Percentiles rank a stretch among this genome's conserved stretches.
These are phyloP conservation scores for Solanum stenotomum DNA, from an alignment of 257 asterid species.

Conservation along the genomic window DNA sequence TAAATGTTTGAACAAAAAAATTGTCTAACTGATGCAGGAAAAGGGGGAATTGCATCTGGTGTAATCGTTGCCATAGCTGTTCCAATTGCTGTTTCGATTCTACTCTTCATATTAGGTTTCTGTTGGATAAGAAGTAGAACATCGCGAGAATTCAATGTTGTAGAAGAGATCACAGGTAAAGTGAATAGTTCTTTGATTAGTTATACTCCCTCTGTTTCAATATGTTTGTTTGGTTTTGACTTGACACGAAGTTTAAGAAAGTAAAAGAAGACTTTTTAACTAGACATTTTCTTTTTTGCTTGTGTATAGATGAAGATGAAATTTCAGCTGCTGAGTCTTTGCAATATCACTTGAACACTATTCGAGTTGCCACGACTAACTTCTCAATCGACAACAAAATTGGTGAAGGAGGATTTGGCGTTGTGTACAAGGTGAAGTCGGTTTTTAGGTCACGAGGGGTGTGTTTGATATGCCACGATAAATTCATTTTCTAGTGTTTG, in stretches of 20 bases:
- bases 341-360: not conserved
- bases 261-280: too few species aligned
- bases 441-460: not conserved
- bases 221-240: not conserved
- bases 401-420: conserved; percentile 14
- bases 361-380: conserved; percentile 12
- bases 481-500: not conserved
- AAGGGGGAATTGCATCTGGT: not conserved
- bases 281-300: not conserved
- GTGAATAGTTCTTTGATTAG: not conserved
- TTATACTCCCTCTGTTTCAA: not conserved
- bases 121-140: not conserved
- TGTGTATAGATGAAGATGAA: not conserved
- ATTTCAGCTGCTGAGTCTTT: not conserved
- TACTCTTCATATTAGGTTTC: not conserved
- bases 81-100: not conserved
- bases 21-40: not conserved
- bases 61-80: not conserved
- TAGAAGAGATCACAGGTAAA: not conserved
- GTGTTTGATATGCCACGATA: not conserved
- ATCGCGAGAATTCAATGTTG: not conserved
- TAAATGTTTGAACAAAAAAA: not conserved
- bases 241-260: not conserved
- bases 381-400: not conserved
- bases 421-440: conserved; percentile 11